Percentiles rank a stretch among this genome's conserved stretches.
Conservation (phyloP, 2,329 filamentous ascomycete species). For the Eurotiales sp. region DNA sequence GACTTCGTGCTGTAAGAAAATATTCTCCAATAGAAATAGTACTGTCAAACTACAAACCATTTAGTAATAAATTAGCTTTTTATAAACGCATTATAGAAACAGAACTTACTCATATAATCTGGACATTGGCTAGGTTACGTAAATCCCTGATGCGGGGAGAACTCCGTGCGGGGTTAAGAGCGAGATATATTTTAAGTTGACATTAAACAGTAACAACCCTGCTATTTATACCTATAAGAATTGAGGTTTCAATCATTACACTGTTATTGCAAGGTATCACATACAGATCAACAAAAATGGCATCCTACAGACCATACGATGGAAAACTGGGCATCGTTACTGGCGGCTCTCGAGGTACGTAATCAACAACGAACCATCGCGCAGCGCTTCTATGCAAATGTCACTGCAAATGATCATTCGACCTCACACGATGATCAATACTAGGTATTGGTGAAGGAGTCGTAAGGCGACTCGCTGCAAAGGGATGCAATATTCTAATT, state of each 20-base stretch:
- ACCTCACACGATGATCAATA: constrained; percentile 2
- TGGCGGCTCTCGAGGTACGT: constrained; percentile 69
- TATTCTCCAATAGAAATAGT: too few species aligned
- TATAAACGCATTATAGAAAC: too few species aligned
- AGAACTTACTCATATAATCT: too few species aligned
- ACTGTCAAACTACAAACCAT: too few species aligned
- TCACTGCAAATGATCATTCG: background rate
- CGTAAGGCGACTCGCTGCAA: constrained; percentile 65
- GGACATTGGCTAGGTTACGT: too few species aligned
- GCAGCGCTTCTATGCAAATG: background rate
- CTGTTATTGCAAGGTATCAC: too few species aligned
- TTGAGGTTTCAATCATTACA: too few species aligned
- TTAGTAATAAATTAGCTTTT: too few species aligned
- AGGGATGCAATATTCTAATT: constrained; percentile 65
- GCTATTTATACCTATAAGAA: too few species aligned
- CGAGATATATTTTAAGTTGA: too few species aligned
- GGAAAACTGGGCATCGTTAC: constrained; percentile 77
- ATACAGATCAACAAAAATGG: background rate
- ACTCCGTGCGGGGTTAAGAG: background rate
- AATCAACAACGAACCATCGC: background rate
- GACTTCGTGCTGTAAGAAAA: too few species aligned
- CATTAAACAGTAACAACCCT: too few species aligned
- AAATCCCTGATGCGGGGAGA: background rate
- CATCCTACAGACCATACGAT: constrained; percentile 36
- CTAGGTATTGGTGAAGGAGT: constrained; percentile 70